These are phyloP conservation scores for Pichia sp. DNA, from an alignment of 1,139 yeast genomes.

Conservation along the genomic window DNA sequence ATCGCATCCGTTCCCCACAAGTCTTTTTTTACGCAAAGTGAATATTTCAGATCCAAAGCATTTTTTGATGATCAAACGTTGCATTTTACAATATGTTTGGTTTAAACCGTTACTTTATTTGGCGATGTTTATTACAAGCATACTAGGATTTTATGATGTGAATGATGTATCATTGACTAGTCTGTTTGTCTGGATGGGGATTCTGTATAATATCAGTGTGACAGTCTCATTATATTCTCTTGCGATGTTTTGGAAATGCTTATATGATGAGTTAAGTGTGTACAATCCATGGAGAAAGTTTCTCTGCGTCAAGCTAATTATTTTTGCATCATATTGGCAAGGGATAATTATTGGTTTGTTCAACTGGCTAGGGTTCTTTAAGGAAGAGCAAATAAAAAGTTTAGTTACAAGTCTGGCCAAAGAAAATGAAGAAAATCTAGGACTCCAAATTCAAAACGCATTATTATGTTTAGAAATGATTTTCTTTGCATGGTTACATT, in stretches of 20 bases:
- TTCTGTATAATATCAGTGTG: constrained; percentile 73
- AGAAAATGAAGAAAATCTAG: constrained; percentile 28
- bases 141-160: constrained; percentile 41
- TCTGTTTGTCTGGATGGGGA: constrained; percentile 56
- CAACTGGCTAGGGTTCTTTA: constrained; percentile 45
- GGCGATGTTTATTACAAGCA: constrained; percentile 43
- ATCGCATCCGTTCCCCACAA: constrained; percentile 57
- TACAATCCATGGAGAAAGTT: constrained; percentile 91
- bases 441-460: constrained; percentile 48
- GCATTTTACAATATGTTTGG: constrained; percentile 93
- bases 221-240: constrained; percentile 75
- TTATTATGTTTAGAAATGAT: constrained; percentile 77
- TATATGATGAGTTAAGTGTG: constrained; percentile 65
- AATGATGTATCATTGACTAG: constrained; percentile 43
- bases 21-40: constrained; percentile 41
- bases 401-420: constrained; percentile 9
- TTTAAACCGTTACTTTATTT: constrained; percentile 73
- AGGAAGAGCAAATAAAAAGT: constrained; percentile 14
- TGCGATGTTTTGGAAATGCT: constrained; percentile 88
- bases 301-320: constrained; percentile 83
- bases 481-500: constrained; percentile 81
- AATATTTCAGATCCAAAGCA: constrained; percentile 85
- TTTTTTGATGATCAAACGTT: constrained; percentile 70
- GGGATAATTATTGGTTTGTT: constrained; percentile 63
- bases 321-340: constrained; percentile 97